Percentiles rank a stretch among this genome's conserved stretches.
phyloP scores from a whole-genome alignment of 805 yeast species.

The Torulaspora maleeae region DNA sequence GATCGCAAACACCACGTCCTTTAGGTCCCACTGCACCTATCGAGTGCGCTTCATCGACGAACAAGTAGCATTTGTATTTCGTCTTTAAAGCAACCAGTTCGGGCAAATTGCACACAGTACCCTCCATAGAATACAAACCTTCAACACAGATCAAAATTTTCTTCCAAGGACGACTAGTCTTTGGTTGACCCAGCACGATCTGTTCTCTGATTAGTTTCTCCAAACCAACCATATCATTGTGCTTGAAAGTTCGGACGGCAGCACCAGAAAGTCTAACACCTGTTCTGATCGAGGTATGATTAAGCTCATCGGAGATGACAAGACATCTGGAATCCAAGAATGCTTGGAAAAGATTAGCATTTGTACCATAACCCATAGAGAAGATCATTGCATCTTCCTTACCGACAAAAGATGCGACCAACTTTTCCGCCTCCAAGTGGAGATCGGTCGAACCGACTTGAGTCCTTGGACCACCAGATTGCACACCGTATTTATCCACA shows the following conservation, averaged over 20 bases:
- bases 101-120: slow-evolving; percentile 82
- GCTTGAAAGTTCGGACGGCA: slow-evolving; percentile 84
- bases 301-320: slow-evolving; percentile 88
- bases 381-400: slow-evolving; percentile 82
- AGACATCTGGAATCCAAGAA: slow-evolving; percentile 82
- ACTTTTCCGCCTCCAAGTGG: slow-evolving; percentile 67
- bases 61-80: slow-evolving; percentile 83
- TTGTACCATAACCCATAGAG: slow-evolving; percentile 95
- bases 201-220: slow-evolving; percentile 76
- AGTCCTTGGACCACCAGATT: slow-evolving; percentile 73
- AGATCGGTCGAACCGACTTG: slow-evolving; percentile 71
- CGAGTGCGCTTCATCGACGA: slow-evolving; percentile 97
- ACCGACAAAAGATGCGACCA: slow-evolving; percentile 82
- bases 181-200: slow-evolving; percentile 91
- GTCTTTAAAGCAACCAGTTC: slow-evolving; percentile 64
- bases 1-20: slow-evolving; percentile 95
- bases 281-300: slow-evolving; percentile 92
- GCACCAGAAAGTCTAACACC: slow-evolving; percentile 94
- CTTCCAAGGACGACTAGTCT: slow-evolving; percentile 94
- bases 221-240: slow-evolving; percentile 78
- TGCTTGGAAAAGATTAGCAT: slow-evolving; percentile 79
- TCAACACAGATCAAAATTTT: slow-evolving; percentile 82
- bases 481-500: slow-evolving; percentile 66
- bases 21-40: slow-evolving; percentile 96
- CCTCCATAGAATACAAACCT: slow-evolving; percentile 91